Base-by-base conservation (phyloP, 1,284 basidiomycete genomes). In the Abortiporus biennis region DNA sequence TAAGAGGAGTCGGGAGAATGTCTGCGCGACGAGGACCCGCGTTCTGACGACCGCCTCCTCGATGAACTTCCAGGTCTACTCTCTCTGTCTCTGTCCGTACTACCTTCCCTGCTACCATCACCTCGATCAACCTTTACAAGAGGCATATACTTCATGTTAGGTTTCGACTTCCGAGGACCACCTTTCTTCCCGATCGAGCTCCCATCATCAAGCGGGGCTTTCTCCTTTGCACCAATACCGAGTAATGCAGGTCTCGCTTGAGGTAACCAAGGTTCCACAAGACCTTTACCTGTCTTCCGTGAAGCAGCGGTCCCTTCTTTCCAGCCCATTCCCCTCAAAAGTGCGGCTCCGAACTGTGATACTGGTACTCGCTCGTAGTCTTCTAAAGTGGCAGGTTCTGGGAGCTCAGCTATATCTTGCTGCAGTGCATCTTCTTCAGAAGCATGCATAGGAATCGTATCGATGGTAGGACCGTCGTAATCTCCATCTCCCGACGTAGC, bases 291-390 rank as follows among this genome's bases (percentile, higher is more conserved):
- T 48, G 75, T 76, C 31, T 38, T 43, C 23, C 16, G 68, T 13
- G 80, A 76, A 2, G 85, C 85, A 1, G 85, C 78, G 17, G 73
- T 76, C 0, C 88, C 89, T 39, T 91, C 85, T 45, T 85, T 85
- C 92, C 93, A 97, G 3, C 94, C 95, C 95, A 99, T 98, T 0
- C 95, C 95, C 33, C 94, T 79, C 4, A 97, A 72, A 56, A 99
- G 76, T 4, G 95, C 95, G 4, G 88, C 83, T 8, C 96, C 95
- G 53, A 99, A 99, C 43, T 92, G 87, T 6, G 87, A 84, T 16
- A 99, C 83, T 0, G 95, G 95, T 0, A 97, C 79, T 2, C 91
- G 85, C 22, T 78, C 80, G 59, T 99, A 99, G 63, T 95, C 95
- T 0, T 89, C 83, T 8, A 92, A 65, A 0, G 85, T 80, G 1